A percentile compares a stretch with the other conserved stretches of the same genome.
These are phyloP conservation scores for Bocquillonia castaneifolia DNA, from an alignment of 441 rosid genomes.

Conservation along the genomic window DNA sequence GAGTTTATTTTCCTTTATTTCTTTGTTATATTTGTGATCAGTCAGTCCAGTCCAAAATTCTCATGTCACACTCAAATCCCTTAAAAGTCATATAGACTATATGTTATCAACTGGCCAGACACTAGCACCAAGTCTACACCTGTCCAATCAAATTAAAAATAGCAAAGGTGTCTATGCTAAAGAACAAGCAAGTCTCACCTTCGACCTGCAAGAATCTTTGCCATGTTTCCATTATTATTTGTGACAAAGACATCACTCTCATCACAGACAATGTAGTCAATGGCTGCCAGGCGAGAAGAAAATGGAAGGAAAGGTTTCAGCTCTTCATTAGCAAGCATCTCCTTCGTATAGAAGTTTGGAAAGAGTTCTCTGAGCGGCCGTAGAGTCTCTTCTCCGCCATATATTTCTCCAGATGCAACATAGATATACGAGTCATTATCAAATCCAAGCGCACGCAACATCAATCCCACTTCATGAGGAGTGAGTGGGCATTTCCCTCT, in stretches of 20 bases:
- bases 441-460: constrained; percentile 94
- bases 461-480: constrained; percentile 93
- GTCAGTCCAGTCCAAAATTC: not conserved
- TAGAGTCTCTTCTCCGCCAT: constrained; percentile 89
- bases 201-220: constrained; percentile 94
- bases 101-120: not conserved
- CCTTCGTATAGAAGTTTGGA: constrained; percentile 91
- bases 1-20: not conserved
- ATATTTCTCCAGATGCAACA: constrained; percentile 98
- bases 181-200: constrained; percentile 47
- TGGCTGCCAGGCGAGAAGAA: constrained; percentile 91
- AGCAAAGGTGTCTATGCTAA: not conserved
- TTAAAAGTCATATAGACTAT: too few relatives aligned
- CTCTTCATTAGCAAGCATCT: constrained; percentile 78
- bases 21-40: not conserved
- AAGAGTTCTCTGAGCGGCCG: constrained; percentile 79
- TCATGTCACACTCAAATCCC: not conserved
- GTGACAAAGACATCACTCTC: constrained; percentile 93
- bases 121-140: not conserved
- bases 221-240: constrained; percentile 97
- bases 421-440: constrained; percentile 72
- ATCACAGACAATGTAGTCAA: constrained; percentile 86
- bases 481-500: constrained; percentile 97
- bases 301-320: constrained; percentile 68
- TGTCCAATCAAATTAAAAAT: not conserved